phyloP scores from a whole-genome alignment of 2,329 filamentous ascomycete genomes.

The Fusarium acutatum region DNA sequence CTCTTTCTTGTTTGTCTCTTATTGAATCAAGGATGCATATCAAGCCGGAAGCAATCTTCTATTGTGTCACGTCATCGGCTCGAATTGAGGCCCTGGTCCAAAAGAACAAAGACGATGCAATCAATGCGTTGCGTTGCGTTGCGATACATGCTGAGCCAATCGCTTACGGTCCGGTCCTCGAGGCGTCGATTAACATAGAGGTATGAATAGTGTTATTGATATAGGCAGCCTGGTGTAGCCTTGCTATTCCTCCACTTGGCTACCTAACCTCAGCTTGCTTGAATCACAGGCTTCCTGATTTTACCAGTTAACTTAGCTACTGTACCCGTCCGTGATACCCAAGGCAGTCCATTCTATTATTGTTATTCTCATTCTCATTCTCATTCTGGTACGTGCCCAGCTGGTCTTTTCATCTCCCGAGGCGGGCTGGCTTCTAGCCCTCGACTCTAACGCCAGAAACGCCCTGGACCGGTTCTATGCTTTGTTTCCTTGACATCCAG shows the following conservation, averaged over 20 bases:
- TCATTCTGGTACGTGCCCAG: slow-evolving; percentile 25
- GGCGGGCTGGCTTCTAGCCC: slow-evolving; percentile 10
- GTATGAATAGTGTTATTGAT: not conserved
- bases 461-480: slow-evolving; percentile 7
- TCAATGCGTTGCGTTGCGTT: not conserved
- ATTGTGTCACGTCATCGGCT: not conserved
- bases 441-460: slow-evolving; percentile 29
- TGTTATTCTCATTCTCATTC: not conserved
- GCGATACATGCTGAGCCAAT: not conserved
- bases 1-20: slow-evolving; percentile 6
- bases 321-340: not conserved
- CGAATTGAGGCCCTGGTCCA: not conserved
- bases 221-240: not conserved
- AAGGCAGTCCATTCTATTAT: slow-evolving; percentile 2
- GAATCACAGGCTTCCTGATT: slow-evolving; percentile 4
- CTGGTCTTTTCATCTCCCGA: slow-evolving; percentile 26
- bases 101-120: slow-evolving; percentile 3
- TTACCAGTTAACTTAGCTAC: not conserved
- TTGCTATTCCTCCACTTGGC: not conserved
- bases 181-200: not conserved
- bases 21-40: not conserved
- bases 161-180: slow-evolving; percentile 9
- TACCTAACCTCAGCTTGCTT: not conserved
- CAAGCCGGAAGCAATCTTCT: not conserved
- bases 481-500: slow-evolving; percentile 2